Evolutionary conservation across 257 asterid genomes (phyloP), one percentile per base, ranked within the genome.

Genomic region (Plectranthus barbatus): DNA sequence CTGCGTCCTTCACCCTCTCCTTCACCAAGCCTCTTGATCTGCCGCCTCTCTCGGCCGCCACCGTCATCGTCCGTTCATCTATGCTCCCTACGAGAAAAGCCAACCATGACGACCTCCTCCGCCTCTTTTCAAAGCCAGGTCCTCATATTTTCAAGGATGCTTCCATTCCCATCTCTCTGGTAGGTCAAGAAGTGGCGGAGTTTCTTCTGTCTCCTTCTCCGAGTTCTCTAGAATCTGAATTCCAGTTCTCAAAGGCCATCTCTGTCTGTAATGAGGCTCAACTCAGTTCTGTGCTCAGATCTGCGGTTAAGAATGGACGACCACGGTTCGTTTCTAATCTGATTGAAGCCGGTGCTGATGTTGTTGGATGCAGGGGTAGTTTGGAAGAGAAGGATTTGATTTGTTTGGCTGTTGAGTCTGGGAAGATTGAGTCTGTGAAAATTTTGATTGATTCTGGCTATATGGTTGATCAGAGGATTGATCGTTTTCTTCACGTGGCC

Each of bases 71-170:
- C 34, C 80, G 83, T 0, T 72, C 97, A 1, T 81, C 88, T 0
- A 87, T 85, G 89, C 88, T 90, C 13, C 95, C 95, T 0, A 90
- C 92, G 0, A 91, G 95, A 34, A 90, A 83, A 64, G 94, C 97
- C 10, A 71, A 48, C 15, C 74, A 65, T 33, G 92, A 83, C 11
- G 86, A 83, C 23, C 95, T 90, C 41, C 85, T 81, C 24, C 78
- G 79, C 0, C 63, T 83, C 24, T 90, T 90, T 20, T 81, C 94
- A 0, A 81, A 69, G 65, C 87, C 88, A 0, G 92, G 95, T 7
- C 68, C 65, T 0, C 90, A 87, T 58, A 79, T 90, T 0, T 89
- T 89, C 72, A 84, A 76, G 60, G 97, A 89, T n/a, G 89, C 91
- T 17, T 34, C 65, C 3, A 69, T 89, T 12, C 84, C 87, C 0